Evolutionary conservation across 495 filamentous ascomycete genomes (phyloP).

Genomic region (Xylaria nigripes): DNA sequence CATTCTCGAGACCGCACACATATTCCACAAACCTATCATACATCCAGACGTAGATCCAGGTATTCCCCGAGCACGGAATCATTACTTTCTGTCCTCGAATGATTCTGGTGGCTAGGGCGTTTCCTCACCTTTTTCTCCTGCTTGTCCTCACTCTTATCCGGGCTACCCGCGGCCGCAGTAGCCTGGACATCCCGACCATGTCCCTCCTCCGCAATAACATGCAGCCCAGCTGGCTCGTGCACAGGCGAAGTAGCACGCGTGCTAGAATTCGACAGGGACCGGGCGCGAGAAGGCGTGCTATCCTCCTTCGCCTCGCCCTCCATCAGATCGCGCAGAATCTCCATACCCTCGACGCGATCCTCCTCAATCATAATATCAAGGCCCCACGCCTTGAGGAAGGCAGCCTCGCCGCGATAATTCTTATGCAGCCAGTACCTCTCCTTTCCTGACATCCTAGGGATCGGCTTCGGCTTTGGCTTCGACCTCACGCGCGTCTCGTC

Average conservation of each 20-base stretch:
- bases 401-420: conserved; percentile 35
- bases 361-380: conserved; percentile 23
- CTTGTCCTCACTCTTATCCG: too few species aligned
- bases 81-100: too few species aligned
- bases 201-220: conserved; percentile 10
- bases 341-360: conserved; percentile 28
- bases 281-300: background rate
- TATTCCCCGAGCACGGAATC: too few species aligned
- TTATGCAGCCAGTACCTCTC: conserved; percentile 35
- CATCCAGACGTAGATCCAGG: too few species aligned
- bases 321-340: conserved; percentile 34
- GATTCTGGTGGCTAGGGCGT: too few species aligned
- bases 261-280: conserved; percentile 3
- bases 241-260: background rate
- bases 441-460: conserved; percentile 12
- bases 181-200: conserved; percentile 8
- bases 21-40: too few species aligned
- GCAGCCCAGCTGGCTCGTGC: background rate
- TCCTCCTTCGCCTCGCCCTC: conserved; percentile 17
- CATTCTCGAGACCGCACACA: too few species aligned
- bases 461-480: background rate
- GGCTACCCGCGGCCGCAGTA: too few species aligned
- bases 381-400: conserved; percentile 36
- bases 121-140: too few species aligned
- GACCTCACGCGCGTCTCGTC: background rate